Percentiles rank a stretch among this genome's conserved stretches.
These are phyloP conservation scores for Cenchrus purpureus DNA, from an alignment of 176 grass and related monocot genomes.

Conservation along the genomic window DNA sequence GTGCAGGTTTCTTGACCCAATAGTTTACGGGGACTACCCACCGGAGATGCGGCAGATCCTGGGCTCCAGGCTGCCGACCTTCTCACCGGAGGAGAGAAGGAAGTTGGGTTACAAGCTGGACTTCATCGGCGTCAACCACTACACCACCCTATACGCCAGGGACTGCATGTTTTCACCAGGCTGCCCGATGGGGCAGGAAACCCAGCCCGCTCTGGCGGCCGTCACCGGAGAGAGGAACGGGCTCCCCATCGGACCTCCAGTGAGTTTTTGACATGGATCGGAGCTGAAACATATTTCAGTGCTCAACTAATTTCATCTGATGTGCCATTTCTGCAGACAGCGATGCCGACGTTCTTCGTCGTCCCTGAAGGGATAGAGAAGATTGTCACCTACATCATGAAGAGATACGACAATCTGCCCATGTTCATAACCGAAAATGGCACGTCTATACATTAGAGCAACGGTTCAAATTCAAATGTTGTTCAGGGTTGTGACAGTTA, in stretches of 20 bases:
- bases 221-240: constrained; percentile 54
- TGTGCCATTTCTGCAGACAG: constrained; percentile 39
- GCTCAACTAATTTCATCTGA: background rate
- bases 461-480: background rate
- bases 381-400: constrained; percentile 60
- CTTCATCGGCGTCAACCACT: constrained; percentile 80
- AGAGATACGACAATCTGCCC: constrained; percentile 74
- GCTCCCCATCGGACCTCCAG: constrained; percentile 59
- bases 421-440: constrained; percentile 85
- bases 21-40: constrained; percentile 70
- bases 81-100: constrained; percentile 61
- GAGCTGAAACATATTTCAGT: background rate
- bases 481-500: background rate
- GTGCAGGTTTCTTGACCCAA: constrained; percentile 76
- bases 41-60: constrained; percentile 69
- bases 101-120: constrained; percentile 59
- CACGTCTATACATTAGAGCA: background rate
- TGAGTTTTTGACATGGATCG: constrained; percentile 23
- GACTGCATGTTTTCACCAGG: constrained; percentile 65
- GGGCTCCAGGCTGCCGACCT: constrained; percentile 57
- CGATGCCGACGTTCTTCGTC: constrained; percentile 60
- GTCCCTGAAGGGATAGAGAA: constrained; percentile 71
- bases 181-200: constrained; percentile 28
- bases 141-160: constrained; percentile 63
- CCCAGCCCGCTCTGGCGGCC: constrained; percentile 31